Evolutionary conservation across 371 early-diverging fungal genomes (phyloP).

Genomic region (Syncephalastrum monosporum): DNA sequence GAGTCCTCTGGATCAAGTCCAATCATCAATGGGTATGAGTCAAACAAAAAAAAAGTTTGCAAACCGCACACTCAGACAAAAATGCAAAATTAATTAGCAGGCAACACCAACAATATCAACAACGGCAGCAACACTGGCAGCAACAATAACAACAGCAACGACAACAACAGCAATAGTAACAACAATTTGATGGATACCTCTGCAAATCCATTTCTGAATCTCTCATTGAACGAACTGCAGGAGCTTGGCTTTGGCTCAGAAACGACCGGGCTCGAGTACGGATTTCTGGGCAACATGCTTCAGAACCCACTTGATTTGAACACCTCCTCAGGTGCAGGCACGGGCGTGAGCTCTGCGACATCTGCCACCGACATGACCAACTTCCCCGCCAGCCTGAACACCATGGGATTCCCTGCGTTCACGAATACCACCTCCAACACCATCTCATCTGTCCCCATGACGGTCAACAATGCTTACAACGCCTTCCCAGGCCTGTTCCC

Average conservation of each 20-base stretch:
- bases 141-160: background rate
- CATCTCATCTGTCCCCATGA: background rate
- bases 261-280: conserved; percentile 47
- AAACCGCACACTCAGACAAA: background rate
- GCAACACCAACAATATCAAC: background rate
- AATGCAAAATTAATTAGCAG: background rate
- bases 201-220: background rate
- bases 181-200: background rate
- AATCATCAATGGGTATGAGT: conserved; percentile 6
- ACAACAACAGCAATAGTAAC: background rate
- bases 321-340: conserved; percentile 1
- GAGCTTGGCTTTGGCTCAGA: conserved; percentile 49
- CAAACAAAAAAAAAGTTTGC: conserved; percentile 3
- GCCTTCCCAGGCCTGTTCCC: conserved; percentile 6
- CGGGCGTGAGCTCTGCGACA: background rate
- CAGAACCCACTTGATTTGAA: conserved; percentile 22
- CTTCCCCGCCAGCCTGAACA: conserved; percentile 2
- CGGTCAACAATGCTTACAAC: no score
- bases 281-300: conserved; percentile 44
- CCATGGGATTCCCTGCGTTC: conserved; percentile 1
- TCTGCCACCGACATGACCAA: conserved; percentile 1
- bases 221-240: conserved; percentile 10
- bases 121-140: background rate
- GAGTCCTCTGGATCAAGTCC: conserved; percentile 4
- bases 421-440: background rate